phyloP scores from a whole-genome alignment of 2,329 filamentous ascomycete species.

The Karstenula rhodostoma region DNA sequence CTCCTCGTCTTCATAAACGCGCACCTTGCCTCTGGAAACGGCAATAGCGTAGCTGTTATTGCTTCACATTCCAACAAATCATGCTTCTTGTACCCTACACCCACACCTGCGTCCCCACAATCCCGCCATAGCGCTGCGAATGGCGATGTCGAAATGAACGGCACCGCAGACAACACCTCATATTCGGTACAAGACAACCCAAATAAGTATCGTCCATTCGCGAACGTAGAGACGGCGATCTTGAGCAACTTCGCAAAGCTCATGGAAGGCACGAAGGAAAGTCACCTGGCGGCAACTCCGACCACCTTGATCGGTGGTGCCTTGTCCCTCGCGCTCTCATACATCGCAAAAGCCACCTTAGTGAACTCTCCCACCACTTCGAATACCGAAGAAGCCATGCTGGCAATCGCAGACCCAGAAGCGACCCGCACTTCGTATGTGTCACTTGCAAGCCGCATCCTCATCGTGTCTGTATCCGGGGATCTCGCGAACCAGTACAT shows the following conservation, averaged over 20 bases:
- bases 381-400: slow-evolving; percentile 54
- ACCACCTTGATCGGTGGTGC: slow-evolving; percentile 92
- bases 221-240: slow-evolving; percentile 83
- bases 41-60: slow-evolving; percentile 90
- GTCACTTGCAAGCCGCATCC: slow-evolving; percentile 79
- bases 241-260: slow-evolving; percentile 77
- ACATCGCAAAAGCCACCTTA: slow-evolving; percentile 85
- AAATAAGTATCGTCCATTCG: slow-evolving; percentile 95
- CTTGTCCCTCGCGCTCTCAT: slow-evolving; percentile 84
- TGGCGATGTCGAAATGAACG: slow-evolving; percentile 38
- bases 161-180: slow-evolving; percentile 27
- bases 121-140: slow-evolving; percentile 30
- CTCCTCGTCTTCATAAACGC: slow-evolving; percentile 97
- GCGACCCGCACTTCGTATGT: slow-evolving; percentile 46
- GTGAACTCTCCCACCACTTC: slow-evolving; percentile 53
- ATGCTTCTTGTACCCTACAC: slow-evolving; percentile 84
- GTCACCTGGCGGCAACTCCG: slow-evolving; percentile 70
- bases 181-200: slow-evolving; percentile 57
- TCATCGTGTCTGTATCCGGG: slow-evolving; percentile 89
- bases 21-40: slow-evolving; percentile 91
- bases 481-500: slow-evolving; percentile 92
- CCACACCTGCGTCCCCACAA: slow-evolving; percentile 33
- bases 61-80: slow-evolving; percentile 88
- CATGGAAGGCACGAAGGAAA: slow-evolving; percentile 69
- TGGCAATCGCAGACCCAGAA: slow-evolving; percentile 55